These are phyloP conservation scores for Dendrobium catenatum DNA, from an alignment of 106 monocot genomes.

Conservation along the genomic window DNA sequence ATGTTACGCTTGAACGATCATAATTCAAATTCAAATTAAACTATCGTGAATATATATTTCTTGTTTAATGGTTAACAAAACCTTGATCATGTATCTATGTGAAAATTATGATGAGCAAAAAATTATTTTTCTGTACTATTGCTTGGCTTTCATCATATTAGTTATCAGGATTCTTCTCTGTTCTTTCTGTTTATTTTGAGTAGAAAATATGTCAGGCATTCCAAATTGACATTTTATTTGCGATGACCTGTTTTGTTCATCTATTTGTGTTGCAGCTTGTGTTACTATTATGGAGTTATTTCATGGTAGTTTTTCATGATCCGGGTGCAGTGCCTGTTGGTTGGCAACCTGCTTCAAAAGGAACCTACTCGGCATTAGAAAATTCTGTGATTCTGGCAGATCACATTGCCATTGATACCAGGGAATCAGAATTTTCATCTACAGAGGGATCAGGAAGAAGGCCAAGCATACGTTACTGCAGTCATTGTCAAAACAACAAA, in stretches of 20 bases:
- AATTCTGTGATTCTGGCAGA: conserved; percentile 22
- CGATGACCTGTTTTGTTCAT: not conserved
- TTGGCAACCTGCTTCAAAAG: conserved; percentile 54
- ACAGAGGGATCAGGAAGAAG: conserved; percentile 32
- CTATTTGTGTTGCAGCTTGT: conserved; percentile 57
- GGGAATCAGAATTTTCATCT: conserved; percentile 18
- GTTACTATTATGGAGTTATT: conserved; percentile 82
- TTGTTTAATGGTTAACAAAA: not conserved
- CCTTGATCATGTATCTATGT: not conserved
- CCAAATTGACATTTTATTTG: not conserved
- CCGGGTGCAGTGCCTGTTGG: conserved; percentile 75
- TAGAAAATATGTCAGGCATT: not conserved
- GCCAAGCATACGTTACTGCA: conserved; percentile 45
- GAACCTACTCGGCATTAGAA: conserved; percentile 16
- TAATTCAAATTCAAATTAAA: not conserved
- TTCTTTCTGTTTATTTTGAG: not conserved
- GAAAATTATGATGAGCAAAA: not conserved
- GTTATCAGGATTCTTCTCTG: not conserved
- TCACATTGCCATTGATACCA: conserved; percentile 23
- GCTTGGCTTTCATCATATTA: not conserved
- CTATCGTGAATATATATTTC: not conserved
- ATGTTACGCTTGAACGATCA: not conserved
- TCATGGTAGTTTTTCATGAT: conserved; percentile 73
- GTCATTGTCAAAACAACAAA: conserved; percentile 65
- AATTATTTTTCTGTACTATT: not conserved